These are phyloP conservation scores for Coprinellus micaceus DNA, from an alignment of 768 basidiomycete genomes.

Conservation along the genomic window DNA sequence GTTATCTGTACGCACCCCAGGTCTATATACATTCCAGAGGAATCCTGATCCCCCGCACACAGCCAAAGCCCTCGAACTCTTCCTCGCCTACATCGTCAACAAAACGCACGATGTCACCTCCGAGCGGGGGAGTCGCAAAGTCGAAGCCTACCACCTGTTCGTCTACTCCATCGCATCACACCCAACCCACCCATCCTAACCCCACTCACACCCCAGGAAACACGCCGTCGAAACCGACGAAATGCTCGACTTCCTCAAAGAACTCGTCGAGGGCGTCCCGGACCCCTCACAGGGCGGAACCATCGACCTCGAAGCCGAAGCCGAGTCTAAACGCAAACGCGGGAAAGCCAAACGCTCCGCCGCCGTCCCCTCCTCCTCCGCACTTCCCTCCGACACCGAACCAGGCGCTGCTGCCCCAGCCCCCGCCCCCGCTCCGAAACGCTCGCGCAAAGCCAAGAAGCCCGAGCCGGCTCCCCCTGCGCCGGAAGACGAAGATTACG, in stretches of 20 bases:
- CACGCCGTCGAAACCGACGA: slow-evolving; percentile 85
- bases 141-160: slow-evolving; percentile 91
- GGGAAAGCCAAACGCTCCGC: slow-evolving; percentile 47
- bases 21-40: not conserved
- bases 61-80: slow-evolving; percentile 95
- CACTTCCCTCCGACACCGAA: too few relatives aligned
- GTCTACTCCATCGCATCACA: slow-evolving; percentile 28
- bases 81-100: slow-evolving; percentile 80
- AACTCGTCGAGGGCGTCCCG: slow-evolving; percentile 80
- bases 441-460: too few relatives aligned
- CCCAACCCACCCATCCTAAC: not conserved
- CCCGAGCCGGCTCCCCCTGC: too few relatives aligned
- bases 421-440: too few relatives aligned
- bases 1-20: slow-evolving; percentile 77
- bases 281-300: slow-evolving; percentile 86
- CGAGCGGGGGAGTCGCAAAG: slow-evolving; percentile 78
- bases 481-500: too few relatives aligned
- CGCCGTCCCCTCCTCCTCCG: slow-evolving; percentile 26
- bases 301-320: slow-evolving; percentile 64
- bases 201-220: slow-evolving; percentile 53
- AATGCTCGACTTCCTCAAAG: slow-evolving; percentile 91
- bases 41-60: not conserved
- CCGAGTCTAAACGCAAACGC: slow-evolving; percentile 57
- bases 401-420: too few relatives aligned
- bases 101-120: slow-evolving; percentile 77